A percentile compares a stretch with the other conserved stretches of the same genome.
These are phyloP conservation scores for Musa itinerans DNA, from an alignment of 176 grass and related monocot species.

Conservation along the genomic window DNA sequence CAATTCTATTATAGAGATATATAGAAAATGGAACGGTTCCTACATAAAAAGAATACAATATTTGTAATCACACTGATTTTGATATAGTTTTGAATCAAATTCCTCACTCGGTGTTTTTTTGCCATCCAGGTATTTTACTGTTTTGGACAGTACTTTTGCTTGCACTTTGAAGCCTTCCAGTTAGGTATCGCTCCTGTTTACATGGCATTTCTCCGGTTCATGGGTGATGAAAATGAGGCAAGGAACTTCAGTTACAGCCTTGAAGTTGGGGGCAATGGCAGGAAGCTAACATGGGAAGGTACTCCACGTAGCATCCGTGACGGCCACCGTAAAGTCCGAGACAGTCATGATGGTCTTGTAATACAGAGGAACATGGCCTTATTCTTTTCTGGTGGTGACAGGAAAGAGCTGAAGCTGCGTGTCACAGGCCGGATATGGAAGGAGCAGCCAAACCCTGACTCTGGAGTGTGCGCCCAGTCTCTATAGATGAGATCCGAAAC, in stretches of 20 bases:
- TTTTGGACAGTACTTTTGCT: slow-evolving; percentile 7
- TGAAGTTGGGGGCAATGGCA: slow-evolving; percentile 10
- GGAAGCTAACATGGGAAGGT: slow-evolving; percentile 8
- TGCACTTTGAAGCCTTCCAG: slow-evolving; percentile 20
- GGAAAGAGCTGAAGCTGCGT: slow-evolving; percentile 16
- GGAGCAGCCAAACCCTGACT: background rate
- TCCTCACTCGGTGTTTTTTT: background rate
- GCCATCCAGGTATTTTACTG: slow-evolving; percentile 3
- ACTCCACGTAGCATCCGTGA: slow-evolving; percentile 13
- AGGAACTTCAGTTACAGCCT: slow-evolving; percentile 15
- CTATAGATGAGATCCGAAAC: background rate
- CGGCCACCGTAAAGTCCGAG: slow-evolving; percentile 2
- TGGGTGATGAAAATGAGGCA: slow-evolving; percentile 13
- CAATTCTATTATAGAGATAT: background rate
- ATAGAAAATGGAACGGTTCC: background rate
- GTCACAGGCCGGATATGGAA: slow-evolving; percentile 19
- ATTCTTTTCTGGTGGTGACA: slow-evolving; percentile 10
- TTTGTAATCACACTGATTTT: background rate
- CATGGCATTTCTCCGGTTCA: slow-evolving; percentile 11
- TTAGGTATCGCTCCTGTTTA: slow-evolving; percentile 10
- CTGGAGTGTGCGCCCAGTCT: slow-evolving; percentile 1
- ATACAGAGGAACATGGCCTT: slow-evolving; percentile 19
- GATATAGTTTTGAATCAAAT: background rate
- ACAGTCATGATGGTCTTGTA: slow-evolving; percentile 14
- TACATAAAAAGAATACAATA: background rate